Conservation (phyloP, 805 yeast genomes). For the Nakazawaea siamensis region DNA sequence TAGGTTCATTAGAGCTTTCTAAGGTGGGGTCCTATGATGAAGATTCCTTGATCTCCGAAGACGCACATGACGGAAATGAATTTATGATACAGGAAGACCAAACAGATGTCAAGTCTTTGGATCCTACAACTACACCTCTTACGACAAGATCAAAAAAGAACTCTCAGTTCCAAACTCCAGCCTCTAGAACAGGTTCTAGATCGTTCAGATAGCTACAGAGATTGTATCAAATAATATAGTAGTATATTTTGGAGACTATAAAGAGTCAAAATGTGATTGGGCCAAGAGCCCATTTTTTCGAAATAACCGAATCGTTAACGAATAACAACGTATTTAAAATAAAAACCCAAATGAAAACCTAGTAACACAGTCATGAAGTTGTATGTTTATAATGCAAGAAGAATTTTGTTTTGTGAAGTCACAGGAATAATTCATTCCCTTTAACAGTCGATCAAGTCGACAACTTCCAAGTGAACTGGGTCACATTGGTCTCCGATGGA, state of each 20-base stretch:
- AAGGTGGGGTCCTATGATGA: too few relatives aligned
- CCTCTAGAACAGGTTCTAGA: conserved; percentile 5
- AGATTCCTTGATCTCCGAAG: too few relatives aligned
- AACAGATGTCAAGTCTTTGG: background rate
- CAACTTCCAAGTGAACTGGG: conserved; percentile 34
- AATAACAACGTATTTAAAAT: too few relatives aligned
- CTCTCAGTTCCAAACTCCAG: conserved; percentile 8
- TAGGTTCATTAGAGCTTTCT: too few relatives aligned
- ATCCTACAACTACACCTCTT: conserved; percentile 4
- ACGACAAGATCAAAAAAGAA: conserved; percentile 6
- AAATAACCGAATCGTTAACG: conserved; percentile 16
- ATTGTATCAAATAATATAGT: background rate
- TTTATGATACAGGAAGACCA: background rate
- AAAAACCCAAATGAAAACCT: conserved; percentile 3
- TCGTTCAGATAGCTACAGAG: conserved; percentile 4
- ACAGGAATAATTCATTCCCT: background rate
- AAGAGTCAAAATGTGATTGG: background rate
- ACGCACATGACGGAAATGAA: background rate
- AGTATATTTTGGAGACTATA: background rate
- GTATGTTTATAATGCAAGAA: conserved; percentile 2
- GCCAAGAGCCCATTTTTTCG: too few relatives aligned
- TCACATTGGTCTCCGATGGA: conserved; percentile 36
- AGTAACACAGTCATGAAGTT: conserved; percentile 11
- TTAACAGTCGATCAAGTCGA: conserved; percentile 38
- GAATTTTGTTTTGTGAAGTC: conserved; percentile 4